These are phyloP conservation scores for Globisporangium nagaii DNA, from an alignment of 352 stramenopile genomes.

Conservation along the genomic window DNA sequence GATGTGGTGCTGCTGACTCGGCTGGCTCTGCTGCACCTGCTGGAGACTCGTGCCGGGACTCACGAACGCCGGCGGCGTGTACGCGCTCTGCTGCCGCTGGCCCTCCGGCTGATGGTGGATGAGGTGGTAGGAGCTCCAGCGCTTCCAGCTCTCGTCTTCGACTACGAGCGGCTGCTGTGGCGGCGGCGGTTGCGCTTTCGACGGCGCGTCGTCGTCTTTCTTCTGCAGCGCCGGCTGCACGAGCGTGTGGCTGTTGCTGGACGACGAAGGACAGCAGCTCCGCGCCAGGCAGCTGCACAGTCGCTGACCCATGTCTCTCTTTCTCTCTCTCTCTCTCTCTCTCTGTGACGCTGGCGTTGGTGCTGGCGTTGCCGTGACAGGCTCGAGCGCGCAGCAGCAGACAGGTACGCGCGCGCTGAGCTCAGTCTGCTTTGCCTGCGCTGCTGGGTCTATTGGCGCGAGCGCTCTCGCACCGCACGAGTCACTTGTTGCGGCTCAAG, in stretches of 20 bases:
- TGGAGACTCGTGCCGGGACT: constrained; percentile 11
- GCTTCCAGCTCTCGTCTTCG: constrained; percentile 81
- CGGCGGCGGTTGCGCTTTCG: not conserved
- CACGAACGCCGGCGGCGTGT: constrained; percentile 50
- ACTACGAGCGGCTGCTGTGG: constrained; percentile 48
- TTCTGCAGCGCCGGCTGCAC: constrained; percentile 9
- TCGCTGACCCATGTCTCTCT: constrained; percentile 25
- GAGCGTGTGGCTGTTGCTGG: not conserved
- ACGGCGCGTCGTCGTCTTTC: constrained; percentile 6
- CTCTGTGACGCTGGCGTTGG: too few species aligned
- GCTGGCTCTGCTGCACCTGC: constrained; percentile 17
- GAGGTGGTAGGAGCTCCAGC: constrained; percentile 72
- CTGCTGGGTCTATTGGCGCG: too few species aligned
- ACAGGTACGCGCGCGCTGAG: too few species aligned
- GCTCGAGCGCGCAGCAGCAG: too few species aligned
- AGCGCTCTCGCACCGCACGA: too few species aligned
- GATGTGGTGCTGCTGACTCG: constrained; percentile 14
- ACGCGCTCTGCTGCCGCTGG: constrained; percentile 25
- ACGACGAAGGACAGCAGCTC: constrained; percentile 3
- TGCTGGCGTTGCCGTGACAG: too few species aligned
- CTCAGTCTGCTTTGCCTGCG: too few species aligned
- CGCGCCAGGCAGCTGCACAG: constrained; percentile 17
- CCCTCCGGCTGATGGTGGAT: constrained; percentile 38
- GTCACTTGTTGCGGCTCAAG: not conserved
- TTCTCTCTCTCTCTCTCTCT: not conserved